Conservation (phyloP, 352 stramenopile genomes). For the Phytophthora ohioensis region DNA sequence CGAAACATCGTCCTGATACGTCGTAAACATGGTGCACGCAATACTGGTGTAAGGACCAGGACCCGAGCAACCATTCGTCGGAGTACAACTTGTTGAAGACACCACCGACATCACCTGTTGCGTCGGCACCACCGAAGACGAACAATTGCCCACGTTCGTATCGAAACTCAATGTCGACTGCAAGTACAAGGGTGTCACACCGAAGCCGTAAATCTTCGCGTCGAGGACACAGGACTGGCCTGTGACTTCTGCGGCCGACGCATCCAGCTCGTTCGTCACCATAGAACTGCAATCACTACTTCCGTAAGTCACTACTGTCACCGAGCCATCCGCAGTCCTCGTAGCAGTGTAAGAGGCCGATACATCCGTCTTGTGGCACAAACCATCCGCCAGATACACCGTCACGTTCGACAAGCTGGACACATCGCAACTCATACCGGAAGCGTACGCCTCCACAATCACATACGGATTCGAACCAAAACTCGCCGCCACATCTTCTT, state of each 20-base stretch:
- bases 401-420: background rate
- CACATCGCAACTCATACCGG: slow-evolving; percentile 1
- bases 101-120: too few species aligned
- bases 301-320: too few species aligned
- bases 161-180: too few species aligned
- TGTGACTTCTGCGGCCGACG: too few species aligned
- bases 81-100: background rate
- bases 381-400: slow-evolving; percentile 23
- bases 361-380: slow-evolving; percentile 14
- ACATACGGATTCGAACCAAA: background rate
- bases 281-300: too few species aligned
- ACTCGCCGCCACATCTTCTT: slow-evolving; percentile 5
- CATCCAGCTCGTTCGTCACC: too few species aligned
- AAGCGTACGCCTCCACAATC: slow-evolving; percentile 3
- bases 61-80: background rate
- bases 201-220: too few species aligned
- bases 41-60: background rate
- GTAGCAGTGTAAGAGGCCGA: too few species aligned
- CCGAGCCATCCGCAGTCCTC: background rate
- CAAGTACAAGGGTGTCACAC: too few species aligned
- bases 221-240: too few species aligned
- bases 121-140: too few species aligned
- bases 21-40: background rate
- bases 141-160: too few species aligned
- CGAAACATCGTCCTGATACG: slow-evolving; percentile 9